A percentile compares a stretch with the other conserved stretches of the same genome.
Conservation (phyloP, 352 stramenopile genomes). For the Lagenidium giganteum region DNA sequence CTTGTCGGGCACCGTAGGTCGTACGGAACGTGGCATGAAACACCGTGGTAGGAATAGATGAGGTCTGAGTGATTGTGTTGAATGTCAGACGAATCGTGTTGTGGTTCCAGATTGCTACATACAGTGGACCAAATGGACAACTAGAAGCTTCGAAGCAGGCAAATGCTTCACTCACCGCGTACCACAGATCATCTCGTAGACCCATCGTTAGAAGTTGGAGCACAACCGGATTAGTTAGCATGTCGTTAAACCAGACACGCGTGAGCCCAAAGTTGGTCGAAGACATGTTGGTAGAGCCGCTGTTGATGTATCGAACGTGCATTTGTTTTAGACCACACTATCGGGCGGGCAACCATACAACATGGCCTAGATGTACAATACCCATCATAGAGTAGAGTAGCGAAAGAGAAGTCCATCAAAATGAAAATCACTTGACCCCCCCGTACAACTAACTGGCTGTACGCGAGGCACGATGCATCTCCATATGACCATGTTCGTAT, state of each 20-base stretch:
- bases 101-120: neutral
- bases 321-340: neutral
- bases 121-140: slow-evolving; percentile 8
- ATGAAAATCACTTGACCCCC: no score
- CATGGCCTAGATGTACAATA: neutral
- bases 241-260: no score
- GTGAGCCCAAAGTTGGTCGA: no score
- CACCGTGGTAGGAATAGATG: neutral
- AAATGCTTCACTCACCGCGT: slow-evolving; percentile 7
- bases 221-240: no score
- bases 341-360: neutral
- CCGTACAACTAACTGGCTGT: no score
- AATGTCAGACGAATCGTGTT: neutral
- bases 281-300: slow-evolving; percentile 1
- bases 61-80: neutral
- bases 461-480: no score
- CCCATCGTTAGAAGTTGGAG: no score
- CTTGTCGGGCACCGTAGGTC: slow-evolving; percentile 13
- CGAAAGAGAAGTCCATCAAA: no score
- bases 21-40: neutral
- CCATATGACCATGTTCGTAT: no score
- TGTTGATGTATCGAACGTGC: slow-evolving; percentile 1
- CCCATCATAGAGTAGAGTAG: no score
- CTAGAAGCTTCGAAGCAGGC: slow-evolving; percentile 6
- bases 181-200: slow-evolving; percentile 20